phyloP scores from a whole-genome alignment of 2,329 filamentous ascomycete species.

The Trematosphaeria pertusa region DNA sequence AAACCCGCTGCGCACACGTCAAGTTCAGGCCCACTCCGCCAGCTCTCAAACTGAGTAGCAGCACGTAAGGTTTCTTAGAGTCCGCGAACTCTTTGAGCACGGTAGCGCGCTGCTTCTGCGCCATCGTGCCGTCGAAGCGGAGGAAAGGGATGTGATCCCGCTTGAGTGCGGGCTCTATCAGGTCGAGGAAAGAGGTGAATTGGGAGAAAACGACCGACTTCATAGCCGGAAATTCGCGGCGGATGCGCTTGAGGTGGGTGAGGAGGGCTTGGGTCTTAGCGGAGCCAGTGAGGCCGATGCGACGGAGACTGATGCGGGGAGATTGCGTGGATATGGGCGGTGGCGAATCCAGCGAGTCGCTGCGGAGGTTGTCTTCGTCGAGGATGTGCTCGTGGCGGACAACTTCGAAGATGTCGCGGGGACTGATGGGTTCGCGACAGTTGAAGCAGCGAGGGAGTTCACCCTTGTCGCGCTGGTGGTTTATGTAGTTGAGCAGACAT shows the following conservation, averaged over 20 bases:
- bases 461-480: constrained; percentile 80
- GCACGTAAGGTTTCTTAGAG: constrained; percentile 67
- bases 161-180: constrained; percentile 82
- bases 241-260: constrained; percentile 73
- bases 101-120: constrained; percentile 80
- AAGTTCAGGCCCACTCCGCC: constrained; percentile 94
- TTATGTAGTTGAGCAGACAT: constrained; percentile 88
- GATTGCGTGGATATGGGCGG: constrained; percentile 36
- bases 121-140: constrained; percentile 91
- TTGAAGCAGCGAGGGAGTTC: constrained; percentile 85
- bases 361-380: constrained; percentile 52
- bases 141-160: constrained; percentile 77
- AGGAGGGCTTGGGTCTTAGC: constrained; percentile 88
- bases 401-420: constrained; percentile 89
- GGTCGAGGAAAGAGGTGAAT: constrained; percentile 93
- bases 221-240: constrained; percentile 68
- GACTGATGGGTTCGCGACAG: constrained; percentile 82
- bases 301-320: constrained; percentile 65
- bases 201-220: constrained; percentile 97
- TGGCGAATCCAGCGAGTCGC: constrained; percentile 33
- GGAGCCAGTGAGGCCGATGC: constrained; percentile 73
- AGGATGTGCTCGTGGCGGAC: constrained; percentile 74
- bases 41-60: constrained; percentile 84
- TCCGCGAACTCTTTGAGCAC: constrained; percentile 76
- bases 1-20: constrained; percentile 86